Evolutionary conservation across 805 yeast genomes (phyloP), one percentile per base, ranked within the genome.

Genomic region (Saccharomycopsis sp.): DNA sequence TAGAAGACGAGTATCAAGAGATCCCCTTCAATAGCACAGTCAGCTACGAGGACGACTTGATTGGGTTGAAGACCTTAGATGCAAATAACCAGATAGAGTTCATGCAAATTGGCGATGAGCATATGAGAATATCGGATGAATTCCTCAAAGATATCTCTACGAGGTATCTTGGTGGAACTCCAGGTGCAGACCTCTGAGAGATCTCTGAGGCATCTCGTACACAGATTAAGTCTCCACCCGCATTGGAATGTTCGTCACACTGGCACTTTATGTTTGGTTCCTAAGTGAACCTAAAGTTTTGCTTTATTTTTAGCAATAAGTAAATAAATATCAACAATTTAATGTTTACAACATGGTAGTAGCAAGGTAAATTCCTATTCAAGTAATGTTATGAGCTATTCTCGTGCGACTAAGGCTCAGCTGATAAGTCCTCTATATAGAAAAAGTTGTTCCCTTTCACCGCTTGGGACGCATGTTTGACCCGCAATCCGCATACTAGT

Each of bases 81-180:
- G 71, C 73, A 12, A 65, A 72, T 0, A 73, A 67, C 1, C 76
- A 73, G 56, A 69, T 88, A 35, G 80, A 74, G 1, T 85, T 81
- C 59, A 65, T 77, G 50, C 66, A 70, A 7, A 73, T 87, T 19
- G 80, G 83, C 56, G 89, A 79, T 20, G 73, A 68, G 2, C 96
- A 88, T 68, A 86, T 89, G 90, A 71, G 72, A 25, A 78, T 88
- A n/a, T 70, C 80, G 3, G 83, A 83, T 3, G 74, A 72, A 1
- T 78, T 81, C 59, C 69, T 87, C 55, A 65, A 66, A 15, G 67
- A 71, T 1, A 69, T 85, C 2, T 79, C 80, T 2, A 59, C 62
- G 15, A 68, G 68, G 56, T 84, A 80, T 65, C 67, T 84, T 78
- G 35, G 54, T 60, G 24, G 17, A 35, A 3, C 17, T 44, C 29